Conservation (phyloP, 345 rosid genomes). For the Ceriops zippeliana region DNA sequence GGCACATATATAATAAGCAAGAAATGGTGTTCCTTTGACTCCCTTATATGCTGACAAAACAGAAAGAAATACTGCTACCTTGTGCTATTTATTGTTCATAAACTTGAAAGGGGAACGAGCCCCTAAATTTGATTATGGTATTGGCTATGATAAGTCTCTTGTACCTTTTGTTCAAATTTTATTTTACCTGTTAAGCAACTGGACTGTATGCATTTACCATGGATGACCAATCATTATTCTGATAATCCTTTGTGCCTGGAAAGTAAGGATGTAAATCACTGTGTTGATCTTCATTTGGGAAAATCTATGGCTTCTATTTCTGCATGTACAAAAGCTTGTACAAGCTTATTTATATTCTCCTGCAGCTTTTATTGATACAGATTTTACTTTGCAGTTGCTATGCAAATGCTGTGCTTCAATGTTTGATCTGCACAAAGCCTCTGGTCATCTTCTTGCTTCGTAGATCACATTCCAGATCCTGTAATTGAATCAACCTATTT, state of each 20-base stretch:
- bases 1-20: too few relatives aligned
- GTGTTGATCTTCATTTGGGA: background rate
- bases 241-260: background rate
- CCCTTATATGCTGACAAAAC: too few relatives aligned
- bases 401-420: slow-evolving; percentile 85
- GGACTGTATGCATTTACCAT: background rate
- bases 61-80: too few relatives aligned
- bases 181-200: background rate
- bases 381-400: slow-evolving; percentile 58
- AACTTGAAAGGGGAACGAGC: too few relatives aligned
- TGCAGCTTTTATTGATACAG: slow-evolving; percentile 2
- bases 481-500: slow-evolving; percentile 35
- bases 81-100: too few relatives aligned
- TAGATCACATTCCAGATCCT: slow-evolving; percentile 71
- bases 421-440: slow-evolving; percentile 79
- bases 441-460: slow-evolving; percentile 62
- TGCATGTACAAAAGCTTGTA: slow-evolving; percentile 7
- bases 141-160: too few relatives aligned
- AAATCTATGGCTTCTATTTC: background rate
- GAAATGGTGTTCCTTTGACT: too few relatives aligned
- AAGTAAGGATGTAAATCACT: background rate
- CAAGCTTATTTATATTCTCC: background rate
- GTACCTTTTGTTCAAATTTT: too few relatives aligned
- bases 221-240: background rate
- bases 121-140: too few relatives aligned